Base-by-base conservation (phyloP, 2,329 filamentous ascomycete genomes). In the Falciphora oryzae region DNA sequence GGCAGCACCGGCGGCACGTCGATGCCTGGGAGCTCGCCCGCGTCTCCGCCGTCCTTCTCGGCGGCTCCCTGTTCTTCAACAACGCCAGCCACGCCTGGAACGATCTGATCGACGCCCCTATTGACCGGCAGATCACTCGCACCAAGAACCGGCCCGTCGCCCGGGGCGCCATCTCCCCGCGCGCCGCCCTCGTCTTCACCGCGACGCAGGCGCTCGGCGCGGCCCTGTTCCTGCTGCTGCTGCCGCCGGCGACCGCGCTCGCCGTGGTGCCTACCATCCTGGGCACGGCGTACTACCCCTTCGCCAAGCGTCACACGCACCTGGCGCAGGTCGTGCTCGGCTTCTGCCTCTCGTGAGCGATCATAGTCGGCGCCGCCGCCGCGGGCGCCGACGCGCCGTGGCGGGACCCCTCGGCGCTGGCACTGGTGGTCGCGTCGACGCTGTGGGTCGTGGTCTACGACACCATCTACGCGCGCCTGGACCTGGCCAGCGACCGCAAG, bases 11-110 rank as follows among this genome's bases (percentile, higher is more conserved):
- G 8, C 8, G 11, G 32, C 32, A 32, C 32, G 32, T 11, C 35
- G 35, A 38, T 14, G 35, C 35, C 35, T 18, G 35, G 14, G 35
- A 16, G 14, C 14, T 18, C 35, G 35, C 35, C 35, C 65, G 59
- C 22, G 65, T 66, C 5, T 64, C 65, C 53, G 29, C 66, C 27
- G 35, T 71, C 61, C 66, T 72, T 67, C 63, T 71, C 18, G 66
- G 64, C 57, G 71, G 71, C 38, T 70, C 68, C 65, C 70, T 76
- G 66, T 75, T 76, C 69, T 71, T 70, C 67, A 72, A 70, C 50
- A 75, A 74, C 68, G 72, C 71, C n/a, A 70, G 70, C 2, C 72
- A 73, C 67, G 71, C 70, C 13, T 76, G 75, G 75, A 75, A 77
- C 68, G 75, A 77, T 68, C 66, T 75, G 10, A 62, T 75, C 61